Percentiles rank a stretch among this genome's conserved stretches.
phyloP scores from a whole-genome alignment of 1,284 basidiomycete species.

The Leccinum subrobustum region DNA sequence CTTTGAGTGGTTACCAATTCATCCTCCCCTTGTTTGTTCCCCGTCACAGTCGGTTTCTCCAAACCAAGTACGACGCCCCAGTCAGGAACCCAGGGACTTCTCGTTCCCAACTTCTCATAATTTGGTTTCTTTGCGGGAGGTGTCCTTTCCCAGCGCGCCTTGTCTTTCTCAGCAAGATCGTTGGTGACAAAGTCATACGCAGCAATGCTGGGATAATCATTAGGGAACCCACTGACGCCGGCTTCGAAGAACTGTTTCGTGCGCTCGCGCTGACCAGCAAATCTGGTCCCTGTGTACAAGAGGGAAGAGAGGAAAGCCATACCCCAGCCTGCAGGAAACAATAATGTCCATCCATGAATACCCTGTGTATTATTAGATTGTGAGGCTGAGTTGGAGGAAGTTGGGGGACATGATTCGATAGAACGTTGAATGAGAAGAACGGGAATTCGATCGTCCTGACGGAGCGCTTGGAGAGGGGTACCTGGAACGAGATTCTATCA shows the following conservation, averaged over 20 bases:
- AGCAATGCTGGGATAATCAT: constrained; percentile 65
- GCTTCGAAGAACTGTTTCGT: constrained; percentile 79
- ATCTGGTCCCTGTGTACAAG: constrained; percentile 74
- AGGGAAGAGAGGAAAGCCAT: constrained; percentile 87
- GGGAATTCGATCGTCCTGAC: constrained; percentile 80
- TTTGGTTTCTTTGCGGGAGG: constrained; percentile 84
- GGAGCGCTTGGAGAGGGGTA: constrained; percentile 57
- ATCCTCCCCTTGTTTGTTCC: constrained; percentile 28
- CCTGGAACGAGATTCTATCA: constrained; percentile 75
- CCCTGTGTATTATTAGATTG: constrained; percentile 31
- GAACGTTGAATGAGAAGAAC: constrained; percentile 81
- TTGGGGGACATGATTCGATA: constrained; percentile 39
- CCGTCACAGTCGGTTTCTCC: constrained; percentile 6
- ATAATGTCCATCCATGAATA: constrained; percentile 81
- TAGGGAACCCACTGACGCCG: constrained; percentile 73
- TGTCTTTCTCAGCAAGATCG: constrained; percentile 50
- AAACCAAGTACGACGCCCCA: constrained; percentile 68
- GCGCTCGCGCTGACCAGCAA: constrained; percentile 79
- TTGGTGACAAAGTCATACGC: constrained; percentile 53
- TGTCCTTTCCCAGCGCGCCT: constrained; percentile 69
- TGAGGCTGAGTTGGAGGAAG: constrained; percentile 26
- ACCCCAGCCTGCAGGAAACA: constrained; percentile 83
- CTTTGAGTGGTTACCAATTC: constrained; percentile 57
- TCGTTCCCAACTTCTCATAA: constrained; percentile 62
- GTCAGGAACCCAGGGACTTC: constrained; percentile 73